These are phyloP conservation scores for Leccinum obscurum DNA, from an alignment of 768 basidiomycete species.

Conservation along the genomic window DNA sequence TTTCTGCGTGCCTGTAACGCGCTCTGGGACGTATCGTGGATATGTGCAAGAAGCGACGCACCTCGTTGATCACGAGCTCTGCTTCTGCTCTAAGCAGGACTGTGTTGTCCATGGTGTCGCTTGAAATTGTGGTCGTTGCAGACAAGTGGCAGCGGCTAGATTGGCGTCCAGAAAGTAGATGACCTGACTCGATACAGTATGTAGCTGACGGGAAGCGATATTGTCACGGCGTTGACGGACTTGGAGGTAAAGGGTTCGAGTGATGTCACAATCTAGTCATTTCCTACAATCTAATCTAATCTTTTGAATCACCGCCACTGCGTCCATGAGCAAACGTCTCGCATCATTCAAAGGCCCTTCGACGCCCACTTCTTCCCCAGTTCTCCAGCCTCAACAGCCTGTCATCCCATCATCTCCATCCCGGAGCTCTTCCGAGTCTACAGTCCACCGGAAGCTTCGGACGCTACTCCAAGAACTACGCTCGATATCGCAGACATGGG, in stretches of 20 bases:
- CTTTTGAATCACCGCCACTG: not conserved
- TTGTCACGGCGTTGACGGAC: no score
- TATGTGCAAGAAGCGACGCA: conserved; percentile 2
- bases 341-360: conserved; percentile 82
- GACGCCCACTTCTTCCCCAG: conserved; percentile 69
- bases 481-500: conserved; percentile 69
- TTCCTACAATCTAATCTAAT: conserved; percentile 23
- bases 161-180: no score
- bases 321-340: conserved; percentile 53
- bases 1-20: conserved; percentile 58
- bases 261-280: no score
- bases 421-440: conserved; percentile 54
- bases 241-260: not conserved
- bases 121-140: conserved; percentile 2
- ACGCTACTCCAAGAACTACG: conserved; percentile 68
- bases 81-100: conserved; percentile 33
- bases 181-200: not conserved
- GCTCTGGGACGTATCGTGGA: not conserved
- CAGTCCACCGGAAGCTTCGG: conserved; percentile 78
- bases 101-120: conserved; percentile 25
- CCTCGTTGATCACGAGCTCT: conserved; percentile 34
- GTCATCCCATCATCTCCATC: conserved; percentile 42
- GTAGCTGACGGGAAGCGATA: not conserved
- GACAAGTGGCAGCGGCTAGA: no score
- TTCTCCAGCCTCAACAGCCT: conserved; percentile 40